phyloP scores from a whole-genome alignment of 768 basidiomycete species.

The Podaxis sp. region DNA sequence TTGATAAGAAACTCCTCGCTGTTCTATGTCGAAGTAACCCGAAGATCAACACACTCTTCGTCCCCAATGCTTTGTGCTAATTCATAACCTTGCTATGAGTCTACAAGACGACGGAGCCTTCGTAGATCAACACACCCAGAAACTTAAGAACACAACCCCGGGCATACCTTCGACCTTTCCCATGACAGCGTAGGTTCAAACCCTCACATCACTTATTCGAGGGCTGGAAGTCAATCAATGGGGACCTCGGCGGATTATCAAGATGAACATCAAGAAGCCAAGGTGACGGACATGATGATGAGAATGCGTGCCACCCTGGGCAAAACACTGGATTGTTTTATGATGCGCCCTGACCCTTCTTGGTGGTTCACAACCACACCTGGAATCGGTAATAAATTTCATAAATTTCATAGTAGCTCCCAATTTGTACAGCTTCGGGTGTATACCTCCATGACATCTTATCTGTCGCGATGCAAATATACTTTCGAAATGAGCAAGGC shows the following conservation, averaged over 20 bases:
- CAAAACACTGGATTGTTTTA: background rate
- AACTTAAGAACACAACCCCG: background rate
- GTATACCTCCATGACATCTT: background rate
- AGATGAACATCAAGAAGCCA: background rate
- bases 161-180: constrained; percentile 5
- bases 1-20: background rate
- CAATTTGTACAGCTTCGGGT: background rate
- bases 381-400: background rate
- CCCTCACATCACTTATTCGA: constrained; percentile 4
- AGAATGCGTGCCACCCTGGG: background rate
- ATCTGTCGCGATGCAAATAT: background rate
- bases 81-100: background rate
- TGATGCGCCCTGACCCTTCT: background rate
- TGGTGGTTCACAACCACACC: background rate
- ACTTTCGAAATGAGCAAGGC: background rate
- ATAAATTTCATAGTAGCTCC: background rate
- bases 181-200: constrained; percentile 13
- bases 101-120: background rate
- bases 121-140: background rate
- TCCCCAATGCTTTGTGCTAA: background rate
- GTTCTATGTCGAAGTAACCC: background rate
- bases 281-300: background rate
- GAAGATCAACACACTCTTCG: background rate
- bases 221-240: background rate
- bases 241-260: background rate